Conservation (phyloP, 192 early-diverging fungal genomes). For the Lobulomyces angularis region DNA sequence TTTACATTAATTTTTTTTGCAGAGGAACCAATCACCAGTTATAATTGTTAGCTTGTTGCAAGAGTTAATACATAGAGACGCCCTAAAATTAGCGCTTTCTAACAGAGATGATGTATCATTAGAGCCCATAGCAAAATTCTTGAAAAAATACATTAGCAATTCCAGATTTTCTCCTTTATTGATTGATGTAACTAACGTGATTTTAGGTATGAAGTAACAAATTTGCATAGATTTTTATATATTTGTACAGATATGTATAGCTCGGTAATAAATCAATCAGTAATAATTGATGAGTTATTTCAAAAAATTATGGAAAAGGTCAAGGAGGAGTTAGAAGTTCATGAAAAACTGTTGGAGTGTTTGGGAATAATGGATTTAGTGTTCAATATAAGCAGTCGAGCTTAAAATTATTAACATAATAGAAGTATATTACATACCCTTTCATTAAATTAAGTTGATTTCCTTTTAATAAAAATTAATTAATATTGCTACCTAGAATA, state of each 20-base stretch:
- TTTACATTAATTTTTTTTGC: background rate
- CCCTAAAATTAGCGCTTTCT: constrained; percentile 60
- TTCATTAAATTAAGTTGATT: too few species aligned
- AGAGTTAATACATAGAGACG: constrained; percentile 81
- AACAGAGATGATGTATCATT: constrained; percentile 79
- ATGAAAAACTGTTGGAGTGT: constrained; percentile 62
- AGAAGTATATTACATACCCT: too few species aligned
- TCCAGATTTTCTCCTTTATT: constrained; percentile 66
- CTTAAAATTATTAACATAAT: too few species aligned
- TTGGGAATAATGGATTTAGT: constrained; percentile 78
- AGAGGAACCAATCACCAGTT: constrained; percentile 19
- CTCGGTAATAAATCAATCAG: constrained; percentile 65
- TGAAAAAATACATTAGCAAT: constrained; percentile 66
- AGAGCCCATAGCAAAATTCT: constrained; percentile 70
- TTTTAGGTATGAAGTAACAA: constrained; percentile 47
- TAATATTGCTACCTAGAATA: too few species aligned
- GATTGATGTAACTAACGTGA: constrained; percentile 61
- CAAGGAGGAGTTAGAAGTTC: constrained; percentile 59
- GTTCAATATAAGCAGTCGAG: too few species aligned
- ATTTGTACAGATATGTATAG: constrained; percentile 62
- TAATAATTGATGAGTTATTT: constrained; percentile 67
- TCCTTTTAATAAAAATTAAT: too few species aligned
- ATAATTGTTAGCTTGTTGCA: constrained; percentile 70
- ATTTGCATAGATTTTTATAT: constrained; percentile 1
- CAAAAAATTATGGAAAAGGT: constrained; percentile 57